Base-by-base conservation (phyloP, 2,329 filamentous ascomycete genomes). In the Coniosporium tulheliwenetii region DNA sequence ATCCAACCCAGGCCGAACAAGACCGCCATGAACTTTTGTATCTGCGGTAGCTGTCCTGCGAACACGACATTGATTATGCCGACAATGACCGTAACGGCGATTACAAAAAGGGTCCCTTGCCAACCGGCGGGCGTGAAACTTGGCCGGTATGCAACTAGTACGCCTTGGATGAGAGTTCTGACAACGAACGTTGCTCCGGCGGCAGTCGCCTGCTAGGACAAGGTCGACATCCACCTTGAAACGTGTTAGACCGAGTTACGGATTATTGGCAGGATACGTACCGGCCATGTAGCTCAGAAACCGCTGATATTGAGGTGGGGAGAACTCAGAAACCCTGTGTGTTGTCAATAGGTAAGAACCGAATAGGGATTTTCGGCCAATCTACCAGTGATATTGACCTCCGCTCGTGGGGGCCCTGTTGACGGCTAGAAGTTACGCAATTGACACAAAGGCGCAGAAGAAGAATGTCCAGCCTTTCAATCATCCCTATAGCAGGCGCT, bases 201-300 rank as follows among this genome's bases (percentile, higher is more conserved):
- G 19, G 60, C 62, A 10, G 64, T 66, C 8, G 66, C 64, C 47
- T 70, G 67, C 67, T 67, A 71, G 9, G 61, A 63, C 3, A 71
- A 48, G 1, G 64, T 64, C 1, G 61, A 63, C 54, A 69, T 65
- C 68, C 69, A 72, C 3, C 67, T 62, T 48, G 49, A 47, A 33
- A n/a, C n/a, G n/a, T n/a, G n/a, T n/a, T n/a, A n/a, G n/a, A n/a
- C n/a, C n/a, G n/a, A n/a, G n/a, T n/a, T n/a, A n/a, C n/a, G n/a
- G n/a, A n/a, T n/a, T n/a, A n/a, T n/a, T n/a, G n/a, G n/a, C n/a
- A n/a, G n/a, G 14, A 10, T 12, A 14, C 33, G 10, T 13, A 38
- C 45, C 55, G 5, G 50, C 48, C 29, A 52, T 43, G 40, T 58
- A 58, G 16, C 46, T 50, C 9, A 59, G 45, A 9, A 50, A 38